phyloP scores from a whole-genome alignment of 306 rosid genomes.

The Aeschynomene evenia region DNA sequence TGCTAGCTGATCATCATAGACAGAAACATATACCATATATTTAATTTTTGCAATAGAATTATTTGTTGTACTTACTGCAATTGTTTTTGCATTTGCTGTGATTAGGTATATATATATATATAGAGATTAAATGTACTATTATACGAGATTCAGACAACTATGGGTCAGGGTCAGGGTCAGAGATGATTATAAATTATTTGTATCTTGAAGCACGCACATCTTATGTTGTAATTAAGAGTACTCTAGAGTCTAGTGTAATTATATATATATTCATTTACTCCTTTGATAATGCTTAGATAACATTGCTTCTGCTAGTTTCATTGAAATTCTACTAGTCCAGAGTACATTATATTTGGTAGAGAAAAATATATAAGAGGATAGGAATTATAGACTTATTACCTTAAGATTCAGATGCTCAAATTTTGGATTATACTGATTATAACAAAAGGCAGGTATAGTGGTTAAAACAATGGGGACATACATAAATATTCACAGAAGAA shows the following conservation, averaged over 20 bases:
- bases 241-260: no score
- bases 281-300: neutral
- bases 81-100: slow-evolving; percentile 21
- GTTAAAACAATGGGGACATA: neutral
- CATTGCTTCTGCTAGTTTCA: no score
- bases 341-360: no score
- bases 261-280: neutral
- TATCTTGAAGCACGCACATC: neutral
- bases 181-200: neutral
- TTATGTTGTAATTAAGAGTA: neutral
- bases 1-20: slow-evolving; percentile 25
- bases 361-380: no score
- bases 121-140: slow-evolving; percentile 5
- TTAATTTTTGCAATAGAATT: no score
- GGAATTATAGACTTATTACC: no score
- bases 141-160: neutral
- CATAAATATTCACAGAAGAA: neutral
- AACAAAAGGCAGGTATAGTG: no score
- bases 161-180: no score
- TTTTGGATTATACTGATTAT: no score
- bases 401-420: no score
- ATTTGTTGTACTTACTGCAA: slow-evolving; percentile 14
- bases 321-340: neutral
- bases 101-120: slow-evolving; percentile 2
- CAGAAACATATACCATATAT: neutral